phyloP scores from a whole-genome alignment of 768 basidiomycete species.

The Suillus clintonianus region DNA sequence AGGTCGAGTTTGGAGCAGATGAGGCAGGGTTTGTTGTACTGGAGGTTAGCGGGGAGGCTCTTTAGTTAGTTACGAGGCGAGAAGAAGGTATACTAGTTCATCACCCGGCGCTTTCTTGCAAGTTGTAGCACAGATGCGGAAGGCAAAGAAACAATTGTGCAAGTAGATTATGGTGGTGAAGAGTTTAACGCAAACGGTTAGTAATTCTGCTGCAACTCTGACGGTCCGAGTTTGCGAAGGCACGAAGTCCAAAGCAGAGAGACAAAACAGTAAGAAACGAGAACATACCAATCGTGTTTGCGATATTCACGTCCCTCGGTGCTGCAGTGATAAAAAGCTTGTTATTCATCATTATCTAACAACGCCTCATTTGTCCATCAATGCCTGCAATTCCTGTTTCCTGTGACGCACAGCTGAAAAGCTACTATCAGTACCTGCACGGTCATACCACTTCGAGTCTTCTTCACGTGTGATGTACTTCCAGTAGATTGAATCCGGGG shows the following conservation, averaged over 20 bases:
- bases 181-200: conserved; percentile 81
- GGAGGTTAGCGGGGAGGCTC: too few relatives aligned
- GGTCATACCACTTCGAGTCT: background rate
- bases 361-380: background rate
- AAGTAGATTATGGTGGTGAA: conserved; percentile 84
- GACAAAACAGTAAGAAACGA: too few relatives aligned
- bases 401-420: background rate
- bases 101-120: conserved; percentile 88
- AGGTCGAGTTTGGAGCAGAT: too few relatives aligned
- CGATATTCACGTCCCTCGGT: too few relatives aligned
- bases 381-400: background rate
- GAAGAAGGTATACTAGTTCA: conserved; percentile 91
- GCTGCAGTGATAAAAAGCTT: too few relatives aligned
- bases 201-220: conserved; percentile 14
- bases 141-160: conserved; percentile 88
- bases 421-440: background rate
- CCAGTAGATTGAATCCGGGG: conserved; percentile 1
- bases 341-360: background rate
- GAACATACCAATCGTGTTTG: too few relatives aligned
- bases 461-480: background rate
- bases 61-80: conserved; percentile 38
- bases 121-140: conserved; percentile 93
- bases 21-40: too few relatives aligned
- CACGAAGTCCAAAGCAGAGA: conserved; percentile 65
- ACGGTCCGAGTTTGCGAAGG: conserved; percentile 90